Percentiles rank a stretch among this genome's conserved stretches.
phyloP scores from a whole-genome alignment of 768 basidiomycete genomes.

The Mycena filopes region DNA sequence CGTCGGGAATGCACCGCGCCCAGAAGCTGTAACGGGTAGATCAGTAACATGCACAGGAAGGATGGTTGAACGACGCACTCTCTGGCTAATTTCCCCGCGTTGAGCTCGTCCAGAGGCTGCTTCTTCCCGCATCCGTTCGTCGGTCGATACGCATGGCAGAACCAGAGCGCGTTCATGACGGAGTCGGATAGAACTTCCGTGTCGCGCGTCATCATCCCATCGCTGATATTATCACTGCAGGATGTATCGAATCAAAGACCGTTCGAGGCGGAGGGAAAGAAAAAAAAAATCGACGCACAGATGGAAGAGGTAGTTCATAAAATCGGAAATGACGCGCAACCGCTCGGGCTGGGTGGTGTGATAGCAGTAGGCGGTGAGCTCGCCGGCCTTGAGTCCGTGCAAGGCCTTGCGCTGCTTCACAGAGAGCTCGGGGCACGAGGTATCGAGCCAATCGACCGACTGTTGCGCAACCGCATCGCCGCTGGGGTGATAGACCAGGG shows the following conservation, averaged over 20 bases:
- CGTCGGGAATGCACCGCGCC: constrained; percentile 68
- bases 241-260: constrained; percentile 27
- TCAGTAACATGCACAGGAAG: constrained; percentile 20
- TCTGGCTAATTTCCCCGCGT: constrained; percentile 72
- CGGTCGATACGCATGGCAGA: constrained; percentile 62
- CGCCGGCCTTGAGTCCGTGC: constrained; percentile 70
- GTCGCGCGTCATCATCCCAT: constrained; percentile 77
- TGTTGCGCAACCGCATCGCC: constrained; percentile 59
- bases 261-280: constrained; percentile 24
- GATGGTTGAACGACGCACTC: constrained; percentile 59
- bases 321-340: constrained; percentile 74
- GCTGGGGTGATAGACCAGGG: constrained; percentile 54
- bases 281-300: constrained; percentile 46
- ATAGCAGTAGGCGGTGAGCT: constrained; percentile 75
- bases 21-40: constrained; percentile 63
- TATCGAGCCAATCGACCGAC: constrained; percentile 62
- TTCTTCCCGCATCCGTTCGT: constrained; percentile 51
- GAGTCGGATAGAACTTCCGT: constrained; percentile 67
- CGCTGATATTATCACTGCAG: constrained; percentile 77
- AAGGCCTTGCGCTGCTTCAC: constrained; percentile 58
- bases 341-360: constrained; percentile 63
- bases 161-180: constrained; percentile 78
- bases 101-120: constrained; percentile 54
- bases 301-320: constrained; percentile 71
- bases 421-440: constrained; percentile 56